A percentile compares a stretch with the other conserved stretches of the same genome.
Conservation (phyloP, 768 basidiomycete genomes). For the Leccinum sublutescens region DNA sequence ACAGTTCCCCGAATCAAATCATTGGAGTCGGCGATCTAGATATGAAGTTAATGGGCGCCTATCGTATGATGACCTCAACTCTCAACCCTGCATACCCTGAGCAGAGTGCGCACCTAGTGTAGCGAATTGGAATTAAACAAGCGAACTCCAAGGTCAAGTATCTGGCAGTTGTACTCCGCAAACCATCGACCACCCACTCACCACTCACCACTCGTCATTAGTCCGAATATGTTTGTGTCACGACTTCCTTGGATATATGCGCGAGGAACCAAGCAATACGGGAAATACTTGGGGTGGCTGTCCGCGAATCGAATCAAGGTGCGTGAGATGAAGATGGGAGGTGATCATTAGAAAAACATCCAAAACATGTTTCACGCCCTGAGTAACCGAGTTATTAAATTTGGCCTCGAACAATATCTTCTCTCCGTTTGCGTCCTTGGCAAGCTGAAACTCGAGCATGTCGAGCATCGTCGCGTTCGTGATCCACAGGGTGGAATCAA, state of each 20-base stretch:
- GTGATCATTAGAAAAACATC: neutral
- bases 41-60: neutral
- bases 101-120: too few relatives aligned
- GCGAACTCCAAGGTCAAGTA: neutral
- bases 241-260: neutral
- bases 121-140: too few relatives aligned
- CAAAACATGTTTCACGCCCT: neutral
- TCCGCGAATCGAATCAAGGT: neutral
- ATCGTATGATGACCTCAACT: neutral
- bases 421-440: slow-evolving; percentile 1
- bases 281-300: slow-evolving; percentile 2
- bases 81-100: too few relatives aligned
- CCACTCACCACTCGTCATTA: neutral
- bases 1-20: neutral
- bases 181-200: too few relatives aligned
- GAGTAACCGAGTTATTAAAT: neutral
- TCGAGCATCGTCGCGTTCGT: slow-evolving; percentile 4
- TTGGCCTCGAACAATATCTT: slow-evolving; percentile 1
- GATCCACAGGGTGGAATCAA: neutral
- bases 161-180: too few relatives aligned
- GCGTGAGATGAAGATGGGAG: neutral
- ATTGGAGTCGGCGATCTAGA: neutral
- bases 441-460: slow-evolving; percentile 1
- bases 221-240: neutral
- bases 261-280: slow-evolving; percentile 4